These are phyloP conservation scores for Tanacetum coccineum DNA, from an alignment of 129 eudicot genomes.

Conservation along the genomic window DNA sequence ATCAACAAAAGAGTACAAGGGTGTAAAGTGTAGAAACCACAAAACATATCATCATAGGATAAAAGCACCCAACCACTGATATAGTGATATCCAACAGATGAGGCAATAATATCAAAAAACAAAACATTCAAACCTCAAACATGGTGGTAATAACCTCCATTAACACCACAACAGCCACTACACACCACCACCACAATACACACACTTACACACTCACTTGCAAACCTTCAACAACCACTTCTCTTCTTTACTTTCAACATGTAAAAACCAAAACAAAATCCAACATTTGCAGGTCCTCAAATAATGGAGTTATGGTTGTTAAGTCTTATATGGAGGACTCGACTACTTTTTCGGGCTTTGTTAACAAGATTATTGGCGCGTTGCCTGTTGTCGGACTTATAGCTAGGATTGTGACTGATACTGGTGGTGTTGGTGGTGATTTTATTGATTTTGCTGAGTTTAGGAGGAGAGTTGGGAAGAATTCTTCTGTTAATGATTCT, in stretches of 20 bases:
- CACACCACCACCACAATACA: conserved; percentile 28
- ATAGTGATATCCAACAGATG: conserved; percentile 24
- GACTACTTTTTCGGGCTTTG: conserved; percentile 60
- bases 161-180: conserved; percentile 37
- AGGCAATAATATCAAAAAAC: conserved; percentile 27
- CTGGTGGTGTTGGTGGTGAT: conserved; percentile 95
- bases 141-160: conserved; percentile 69
- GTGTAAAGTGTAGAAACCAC: conserved; percentile 12
- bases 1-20: conserved; percentile 7
- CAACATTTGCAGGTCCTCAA: conserved; percentile 30
- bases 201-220: conserved; percentile 33
- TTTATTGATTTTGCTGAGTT: conserved; percentile 88
- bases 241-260: conserved; percentile 43
- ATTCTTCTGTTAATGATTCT: conserved; percentile 81
- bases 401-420: conserved; percentile 75
- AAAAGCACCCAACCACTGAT: conserved; percentile 19
- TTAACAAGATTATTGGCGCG: conserved; percentile 69
- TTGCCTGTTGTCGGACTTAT: conserved; percentile 83
- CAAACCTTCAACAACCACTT: conserved; percentile 35
- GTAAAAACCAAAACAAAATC: conserved; percentile 32
- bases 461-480: conserved; percentile 83
- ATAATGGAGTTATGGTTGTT: conserved; percentile 34
- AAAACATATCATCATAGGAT: conserved; percentile 13
- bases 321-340: conserved; percentile 80
- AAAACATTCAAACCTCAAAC: conserved; percentile 25